Conservation (phyloP, 495 filamentous ascomycete genomes). For the Penicillium flavigenum region DNA sequence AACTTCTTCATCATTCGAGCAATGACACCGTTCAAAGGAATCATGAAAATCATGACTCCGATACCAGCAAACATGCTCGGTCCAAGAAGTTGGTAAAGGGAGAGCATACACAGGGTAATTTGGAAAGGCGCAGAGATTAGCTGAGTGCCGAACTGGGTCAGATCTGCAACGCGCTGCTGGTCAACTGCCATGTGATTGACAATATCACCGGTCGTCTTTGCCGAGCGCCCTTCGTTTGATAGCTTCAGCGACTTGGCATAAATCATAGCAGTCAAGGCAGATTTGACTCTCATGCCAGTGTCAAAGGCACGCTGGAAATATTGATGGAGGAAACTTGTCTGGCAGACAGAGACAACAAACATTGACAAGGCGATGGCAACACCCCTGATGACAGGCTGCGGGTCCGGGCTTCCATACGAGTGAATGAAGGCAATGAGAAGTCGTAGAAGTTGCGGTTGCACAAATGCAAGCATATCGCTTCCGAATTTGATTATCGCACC, state of each 20-base stretch:
- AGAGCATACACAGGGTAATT: slow-evolving; percentile 91
- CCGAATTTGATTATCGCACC: slow-evolving; percentile 80
- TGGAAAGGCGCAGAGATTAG: slow-evolving; percentile 97
- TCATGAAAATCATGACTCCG: slow-evolving; percentile 95
- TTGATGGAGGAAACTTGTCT: slow-evolving; percentile 83
- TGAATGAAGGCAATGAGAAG: slow-evolving; percentile 82
- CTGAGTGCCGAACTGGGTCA: slow-evolving; percentile 93
- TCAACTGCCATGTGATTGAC: slow-evolving; percentile 99
- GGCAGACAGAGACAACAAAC: slow-evolving; percentile 82
- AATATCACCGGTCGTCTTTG: slow-evolving; percentile 95
- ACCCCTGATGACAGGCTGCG: slow-evolving; percentile 78
- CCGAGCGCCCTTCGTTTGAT: slow-evolving; percentile 87
- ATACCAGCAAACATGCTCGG: slow-evolving; percentile 96
- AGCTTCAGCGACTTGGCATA: slow-evolving; percentile 87
- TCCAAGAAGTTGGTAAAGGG: slow-evolving; percentile 90
- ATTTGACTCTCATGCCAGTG: slow-evolving; percentile 95
- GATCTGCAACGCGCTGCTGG: slow-evolving; percentile 88
- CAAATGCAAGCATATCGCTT: slow-evolving; percentile 81
- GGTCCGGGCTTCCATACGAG: slow-evolving; percentile 65
- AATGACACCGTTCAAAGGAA: slow-evolving; percentile 92
- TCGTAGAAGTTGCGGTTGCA: slow-evolving; percentile 87
- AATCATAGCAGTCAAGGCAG: slow-evolving; percentile 82
- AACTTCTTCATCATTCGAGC: slow-evolving; percentile 90
- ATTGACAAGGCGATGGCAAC: slow-evolving; percentile 87
- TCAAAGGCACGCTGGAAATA: slow-evolving; percentile 96